Percentiles rank a stretch among this genome's conserved stretches.
phyloP scores from a whole-genome alignment of 2,329 filamentous ascomycete genomes.

The Tolypocladium paradoxum region DNA sequence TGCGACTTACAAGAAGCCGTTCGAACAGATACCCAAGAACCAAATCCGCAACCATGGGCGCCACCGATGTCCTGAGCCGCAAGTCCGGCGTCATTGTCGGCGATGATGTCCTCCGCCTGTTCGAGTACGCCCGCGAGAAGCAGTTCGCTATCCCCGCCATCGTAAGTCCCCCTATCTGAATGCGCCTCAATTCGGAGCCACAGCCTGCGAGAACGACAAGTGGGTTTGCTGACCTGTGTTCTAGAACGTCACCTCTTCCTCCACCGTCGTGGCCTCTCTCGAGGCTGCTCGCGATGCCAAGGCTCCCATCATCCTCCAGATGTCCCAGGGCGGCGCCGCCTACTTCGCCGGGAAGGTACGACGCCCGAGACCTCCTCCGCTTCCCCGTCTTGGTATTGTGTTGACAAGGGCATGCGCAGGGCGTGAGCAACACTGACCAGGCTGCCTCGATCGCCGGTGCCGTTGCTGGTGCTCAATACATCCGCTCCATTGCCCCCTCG shows the following conservation, averaged over 20 bases:
- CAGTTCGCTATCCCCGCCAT: slow-evolving; percentile 82
- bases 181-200: neutral
- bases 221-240: neutral
- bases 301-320: slow-evolving; percentile 84
- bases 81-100: slow-evolving; percentile 45
- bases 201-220: neutral
- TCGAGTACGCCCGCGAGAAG: slow-evolving; percentile 82
- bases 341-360: slow-evolving; percentile 80
- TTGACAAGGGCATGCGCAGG: slow-evolving; percentile 27
- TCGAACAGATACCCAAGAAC: neutral
- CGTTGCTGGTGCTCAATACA: slow-evolving; percentile 85
- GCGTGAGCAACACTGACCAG: slow-evolving; percentile 71
- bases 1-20: slow-evolving; percentile 3
- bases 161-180: slow-evolving; percentile 17
- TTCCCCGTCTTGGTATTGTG: neutral
- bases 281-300: slow-evolving; percentile 92
- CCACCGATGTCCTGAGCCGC: slow-evolving; percentile 33
- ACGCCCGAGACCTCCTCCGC: neutral
- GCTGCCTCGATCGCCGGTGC: slow-evolving; percentile 79
- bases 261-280: slow-evolving; percentile 64
- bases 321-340: slow-evolving; percentile 86
- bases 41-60: slow-evolving; percentile 25
- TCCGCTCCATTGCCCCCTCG: slow-evolving; percentile 72
- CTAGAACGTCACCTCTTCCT: slow-evolving; percentile 83
- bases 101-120: slow-evolving; percentile 53